Evolutionary conservation across 2,329 filamentous ascomycete genomes (phyloP).

Genomic region (Biscogniauxia sp.): DNA sequence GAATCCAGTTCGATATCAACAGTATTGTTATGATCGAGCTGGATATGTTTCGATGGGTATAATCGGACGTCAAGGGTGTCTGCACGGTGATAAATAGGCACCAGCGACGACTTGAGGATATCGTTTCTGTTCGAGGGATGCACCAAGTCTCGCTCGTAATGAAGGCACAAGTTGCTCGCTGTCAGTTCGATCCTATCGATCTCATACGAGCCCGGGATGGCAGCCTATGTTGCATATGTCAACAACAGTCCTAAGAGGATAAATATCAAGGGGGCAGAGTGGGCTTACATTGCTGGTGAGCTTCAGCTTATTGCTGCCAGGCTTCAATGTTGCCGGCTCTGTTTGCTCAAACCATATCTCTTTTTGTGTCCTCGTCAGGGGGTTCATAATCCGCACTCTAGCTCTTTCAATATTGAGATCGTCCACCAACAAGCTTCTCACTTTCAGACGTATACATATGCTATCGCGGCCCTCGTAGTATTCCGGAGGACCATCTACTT

Average conservation of each 20-base stretch:
- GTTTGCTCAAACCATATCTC: conserved; percentile 65
- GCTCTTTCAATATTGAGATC: conserved; percentile 64
- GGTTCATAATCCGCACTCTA: conserved; percentile 60
- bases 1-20: conserved; percentile 71
- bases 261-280: too few relatives aligned
- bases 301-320: conserved; percentile 49
- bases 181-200: conserved; percentile 69
- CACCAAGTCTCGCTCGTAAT: conserved; percentile 59
- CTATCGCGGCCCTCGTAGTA: conserved; percentile 73
- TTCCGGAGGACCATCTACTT: conserved; percentile 64
- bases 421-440: conserved; percentile 72
- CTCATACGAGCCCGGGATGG: conserved; percentile 70
- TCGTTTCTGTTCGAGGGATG: conserved; percentile 45
- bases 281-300: conserved; percentile 44
- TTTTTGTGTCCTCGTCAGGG: conserved; percentile 53
- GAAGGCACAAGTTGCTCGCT: conserved; percentile 61
- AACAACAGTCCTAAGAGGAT: conserved; percentile 15
- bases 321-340: conserved; percentile 46
- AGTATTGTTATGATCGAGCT: conserved; percentile 75
- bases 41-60: conserved; percentile 65
- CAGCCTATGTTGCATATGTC: conserved; percentile 48
- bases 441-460: conserved; percentile 65
- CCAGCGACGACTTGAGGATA: conserved; percentile 57
- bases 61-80: conserved; percentile 68
- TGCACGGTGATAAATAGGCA: conserved; percentile 71